phyloP scores from a whole-genome alignment of 108 stramenopile genomes.

The Skeletonema potamos region DNA sequence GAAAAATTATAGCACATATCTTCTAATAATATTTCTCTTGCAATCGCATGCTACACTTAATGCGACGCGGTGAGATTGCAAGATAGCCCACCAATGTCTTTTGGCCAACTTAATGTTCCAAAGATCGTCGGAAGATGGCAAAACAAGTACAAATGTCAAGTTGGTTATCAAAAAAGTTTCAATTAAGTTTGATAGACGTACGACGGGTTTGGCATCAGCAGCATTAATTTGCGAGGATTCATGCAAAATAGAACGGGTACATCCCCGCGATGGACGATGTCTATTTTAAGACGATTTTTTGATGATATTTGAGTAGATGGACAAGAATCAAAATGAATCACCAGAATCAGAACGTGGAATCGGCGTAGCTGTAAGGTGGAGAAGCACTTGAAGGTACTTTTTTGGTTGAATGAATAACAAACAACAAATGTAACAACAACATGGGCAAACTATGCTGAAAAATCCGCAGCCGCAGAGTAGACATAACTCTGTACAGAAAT shows the following conservation, averaged over 20 bases:
- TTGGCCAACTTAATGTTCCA: neutral
- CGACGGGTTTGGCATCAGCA: neutral
- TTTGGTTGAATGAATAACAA: neutral
- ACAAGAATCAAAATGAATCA: neutral
- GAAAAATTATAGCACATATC: too few species aligned
- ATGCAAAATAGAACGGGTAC: conserved; percentile 1
- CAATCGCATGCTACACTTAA: too few species aligned
- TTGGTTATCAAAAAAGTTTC: neutral
- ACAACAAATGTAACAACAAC: neutral
- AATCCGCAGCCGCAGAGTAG: too few species aligned
- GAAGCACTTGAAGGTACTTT: neutral
- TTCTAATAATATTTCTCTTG: too few species aligned
- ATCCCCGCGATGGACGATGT: neutral
- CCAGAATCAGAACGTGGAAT: conserved; percentile 1
- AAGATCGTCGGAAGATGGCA: neutral
- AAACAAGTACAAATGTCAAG: neutral
- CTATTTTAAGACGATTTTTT: too few species aligned
- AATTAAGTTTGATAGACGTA: neutral
- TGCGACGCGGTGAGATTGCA: neutral
- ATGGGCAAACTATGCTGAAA: neutral
- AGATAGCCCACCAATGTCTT: neutral
- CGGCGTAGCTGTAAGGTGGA: neutral
- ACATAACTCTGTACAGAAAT: too few species aligned
- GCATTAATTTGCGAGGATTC: neutral
- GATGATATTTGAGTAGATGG: neutral